Evolutionary conservation across 2,329 filamentous ascomycete genomes (phyloP).

Genomic region (Colletotrichum destructivum): DNA sequence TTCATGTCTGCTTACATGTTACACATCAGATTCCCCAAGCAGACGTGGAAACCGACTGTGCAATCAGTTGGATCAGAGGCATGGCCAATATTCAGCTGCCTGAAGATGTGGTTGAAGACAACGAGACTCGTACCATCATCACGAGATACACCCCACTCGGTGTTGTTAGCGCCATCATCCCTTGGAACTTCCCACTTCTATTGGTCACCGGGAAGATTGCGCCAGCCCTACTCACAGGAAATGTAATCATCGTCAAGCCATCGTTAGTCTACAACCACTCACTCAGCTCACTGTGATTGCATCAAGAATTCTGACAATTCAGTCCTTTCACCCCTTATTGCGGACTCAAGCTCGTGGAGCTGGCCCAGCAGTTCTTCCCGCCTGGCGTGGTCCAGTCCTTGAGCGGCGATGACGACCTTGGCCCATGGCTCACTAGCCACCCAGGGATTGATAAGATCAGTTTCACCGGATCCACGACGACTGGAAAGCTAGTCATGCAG

Average conservation of each 20-base stretch:
- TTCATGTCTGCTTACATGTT: not conserved
- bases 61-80: conserved; percentile 49
- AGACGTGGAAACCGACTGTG: conserved; percentile 45
- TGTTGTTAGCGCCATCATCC: conserved; percentile 59
- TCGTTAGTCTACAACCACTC: conserved; percentile 49
- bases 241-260: conserved; percentile 70
- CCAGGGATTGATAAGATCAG: conserved; percentile 74
- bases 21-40: conserved; percentile 44
- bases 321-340: conserved; percentile 70
- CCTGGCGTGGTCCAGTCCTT: conserved; percentile 75
- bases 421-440: conserved; percentile 71
- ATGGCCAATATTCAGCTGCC: conserved; percentile 52
- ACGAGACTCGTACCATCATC: conserved; percentile 51
- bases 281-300: not conserved
- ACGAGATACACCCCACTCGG: conserved; percentile 58
- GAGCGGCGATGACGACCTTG: conserved; percentile 73
- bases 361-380: conserved; percentile 71
- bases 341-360: conserved; percentile 72
- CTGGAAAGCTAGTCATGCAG: conserved; percentile 73
- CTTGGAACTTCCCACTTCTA: conserved; percentile 72
- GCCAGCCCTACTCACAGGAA: conserved; percentile 70
- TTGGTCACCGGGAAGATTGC: conserved; percentile 68
- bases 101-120: conserved; percentile 58
- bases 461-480: conserved; percentile 74
- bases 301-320: not conserved